Conservation (phyloP, 257 asterid species). For the Ilex aquifolium region DNA sequence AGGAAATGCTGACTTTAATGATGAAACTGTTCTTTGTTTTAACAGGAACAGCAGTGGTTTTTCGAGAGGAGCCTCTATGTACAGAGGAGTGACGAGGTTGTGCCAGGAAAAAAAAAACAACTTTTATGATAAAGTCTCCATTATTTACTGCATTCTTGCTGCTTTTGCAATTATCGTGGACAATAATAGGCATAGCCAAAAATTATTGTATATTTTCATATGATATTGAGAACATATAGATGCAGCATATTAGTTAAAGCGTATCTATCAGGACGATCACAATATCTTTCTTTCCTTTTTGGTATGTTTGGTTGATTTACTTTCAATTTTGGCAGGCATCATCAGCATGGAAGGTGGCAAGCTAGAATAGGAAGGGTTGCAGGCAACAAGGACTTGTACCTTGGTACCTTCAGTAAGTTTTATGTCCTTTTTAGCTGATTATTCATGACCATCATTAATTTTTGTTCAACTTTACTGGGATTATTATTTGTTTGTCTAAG, state of each 20-base stretch:
- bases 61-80: constrained; percentile 87
- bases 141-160: constrained; percentile 16
- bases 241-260: constrained; percentile 6
- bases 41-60: constrained; percentile 88
- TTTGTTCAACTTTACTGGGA: no score
- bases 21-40: background rate
- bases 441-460: constrained; percentile 3
- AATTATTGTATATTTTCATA: constrained; percentile 26
- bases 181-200: constrained; percentile 24
- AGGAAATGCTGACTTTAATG: background rate
- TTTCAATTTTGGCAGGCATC: constrained; percentile 56
- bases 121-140: constrained; percentile 9
- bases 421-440: constrained; percentile 15
- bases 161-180: constrained; percentile 20
- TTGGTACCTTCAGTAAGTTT: constrained; percentile 89
- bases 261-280: background rate
- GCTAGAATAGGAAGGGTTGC: constrained; percentile 96
- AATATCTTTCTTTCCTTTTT: constrained; percentile 15
- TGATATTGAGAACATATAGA: constrained; percentile 6
- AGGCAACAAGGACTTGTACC: constrained; percentile 97
- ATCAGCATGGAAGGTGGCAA: constrained; percentile 95
- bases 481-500: no score
- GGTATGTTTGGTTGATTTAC: constrained; percentile 29
- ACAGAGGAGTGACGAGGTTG: constrained; percentile 88
- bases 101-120: constrained; percentile 3